Evolutionary conservation across 306 rosid species (phyloP).

Genomic region (Cucumis cinereus): DNA sequence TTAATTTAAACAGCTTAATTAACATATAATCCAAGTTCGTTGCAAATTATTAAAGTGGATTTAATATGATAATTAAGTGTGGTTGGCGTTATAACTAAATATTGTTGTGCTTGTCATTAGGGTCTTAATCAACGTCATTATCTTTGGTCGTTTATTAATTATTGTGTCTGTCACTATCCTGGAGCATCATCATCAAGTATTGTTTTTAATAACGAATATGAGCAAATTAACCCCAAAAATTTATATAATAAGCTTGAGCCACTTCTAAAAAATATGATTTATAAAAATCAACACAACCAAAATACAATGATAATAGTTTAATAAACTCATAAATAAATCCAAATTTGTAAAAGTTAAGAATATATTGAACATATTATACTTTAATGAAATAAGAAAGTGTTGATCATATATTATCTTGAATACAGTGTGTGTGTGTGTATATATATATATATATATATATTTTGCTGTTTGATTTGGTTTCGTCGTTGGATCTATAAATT

Average conservation of each 20-base stretch:
- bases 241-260: neutral
- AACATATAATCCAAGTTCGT: neutral
- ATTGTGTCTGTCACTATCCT: constrained; percentile 7
- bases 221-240: neutral
- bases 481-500: constrained; percentile 8
- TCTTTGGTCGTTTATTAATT: neutral
- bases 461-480: neutral
- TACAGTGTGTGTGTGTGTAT: neutral
- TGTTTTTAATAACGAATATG: neutral
- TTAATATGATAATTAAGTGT: neutral
- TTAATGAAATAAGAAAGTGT: neutral
- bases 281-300: neutral
- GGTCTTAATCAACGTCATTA: neutral
- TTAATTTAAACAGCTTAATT: neutral
- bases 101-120: neutral
- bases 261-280: neutral
- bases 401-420: neutral
- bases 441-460: neutral
- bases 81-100: constrained; percentile 9
- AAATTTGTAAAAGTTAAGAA: neutral
- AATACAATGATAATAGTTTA: neutral
- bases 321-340: neutral
- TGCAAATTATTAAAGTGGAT: neutral
- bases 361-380: neutral
- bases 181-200: neutral